Conservation (phyloP, 768 basidiomycete species). For the Pleurotus tuoliensis region DNA sequence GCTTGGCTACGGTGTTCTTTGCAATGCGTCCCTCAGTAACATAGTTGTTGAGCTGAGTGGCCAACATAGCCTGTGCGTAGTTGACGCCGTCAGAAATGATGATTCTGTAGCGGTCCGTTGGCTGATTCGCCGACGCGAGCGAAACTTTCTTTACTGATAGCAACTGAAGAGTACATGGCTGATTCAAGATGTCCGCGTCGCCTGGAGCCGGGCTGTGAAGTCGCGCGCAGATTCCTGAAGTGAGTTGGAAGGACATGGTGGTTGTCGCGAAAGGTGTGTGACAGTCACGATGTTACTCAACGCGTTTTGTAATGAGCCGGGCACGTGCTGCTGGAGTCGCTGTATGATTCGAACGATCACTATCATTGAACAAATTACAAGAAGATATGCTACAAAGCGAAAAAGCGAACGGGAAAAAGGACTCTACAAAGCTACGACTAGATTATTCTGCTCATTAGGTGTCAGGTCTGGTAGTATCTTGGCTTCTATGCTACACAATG, state of each 20-base stretch:
- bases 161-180: conserved; percentile 64
- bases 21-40: conserved; percentile 59
- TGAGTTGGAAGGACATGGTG: conserved; percentile 46
- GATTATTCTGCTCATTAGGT: neutral
- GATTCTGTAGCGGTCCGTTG: conserved; percentile 62
- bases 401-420: neutral
- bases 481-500: conserved; percentile 3
- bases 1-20: conserved; percentile 63
- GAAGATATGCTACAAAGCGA: conserved; percentile 3
- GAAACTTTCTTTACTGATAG: conserved; percentile 80
- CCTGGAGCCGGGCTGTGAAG: conserved; percentile 42
- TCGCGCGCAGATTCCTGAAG: conserved; percentile 50
- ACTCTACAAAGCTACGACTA: neutral
- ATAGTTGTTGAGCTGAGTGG: conserved; percentile 81
- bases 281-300: conserved; percentile 20
- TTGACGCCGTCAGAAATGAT: conserved; percentile 88
- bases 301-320: conserved; percentile 14
- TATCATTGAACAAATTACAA: neutral
- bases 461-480: neutral
- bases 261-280: conserved; percentile 14
- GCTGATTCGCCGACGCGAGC: conserved; percentile 24
- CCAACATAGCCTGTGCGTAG: conserved; percentile 92
- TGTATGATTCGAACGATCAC: neutral
- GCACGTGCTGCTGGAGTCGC: conserved; percentile 1
- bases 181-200: conserved; percentile 39